These are phyloP conservation scores for Eucalyptus urophylla DNA, from an alignment of 345 rosid genomes.

Conservation along the genomic window DNA sequence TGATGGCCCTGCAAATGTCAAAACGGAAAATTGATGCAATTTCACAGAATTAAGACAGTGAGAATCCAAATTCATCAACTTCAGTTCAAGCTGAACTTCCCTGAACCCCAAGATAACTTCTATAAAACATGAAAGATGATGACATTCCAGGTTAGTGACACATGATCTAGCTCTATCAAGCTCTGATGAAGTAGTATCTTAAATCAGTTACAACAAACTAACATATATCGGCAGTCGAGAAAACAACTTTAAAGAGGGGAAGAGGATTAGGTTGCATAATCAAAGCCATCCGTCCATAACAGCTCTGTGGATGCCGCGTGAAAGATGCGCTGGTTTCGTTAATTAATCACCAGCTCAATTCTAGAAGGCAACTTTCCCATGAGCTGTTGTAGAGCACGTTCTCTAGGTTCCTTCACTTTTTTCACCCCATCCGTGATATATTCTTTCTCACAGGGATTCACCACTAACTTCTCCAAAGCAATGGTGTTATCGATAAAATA, in stretches of 20 bases:
- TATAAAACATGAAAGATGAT: background rate
- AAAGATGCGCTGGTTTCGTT: background rate
- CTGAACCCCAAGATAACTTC: background rate
- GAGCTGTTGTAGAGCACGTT: no score
- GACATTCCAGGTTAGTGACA: background rate
- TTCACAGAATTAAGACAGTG: background rate
- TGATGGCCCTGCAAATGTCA: conserved; percentile 21
- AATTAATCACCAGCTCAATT: background rate
- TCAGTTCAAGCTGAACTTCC: no score
- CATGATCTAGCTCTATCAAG: background rate
- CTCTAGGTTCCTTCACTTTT: no score
- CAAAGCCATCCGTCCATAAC: background rate
- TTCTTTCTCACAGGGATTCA: no score
- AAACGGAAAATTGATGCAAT: background rate
- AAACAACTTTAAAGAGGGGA: no score
- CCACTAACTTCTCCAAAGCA: no score
- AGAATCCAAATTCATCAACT: background rate
- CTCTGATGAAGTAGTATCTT: background rate
- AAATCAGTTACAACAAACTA: no score
- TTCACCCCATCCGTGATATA: no score
- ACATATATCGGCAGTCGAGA: no score
- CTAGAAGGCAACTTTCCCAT: background rate
- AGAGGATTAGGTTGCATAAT: no score
- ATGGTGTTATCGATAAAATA: no score
- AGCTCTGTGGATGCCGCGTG: background rate